Base-by-base conservation (phyloP, 371 early-diverging fungal species). In the Rhizomucor pusillus region DNA sequence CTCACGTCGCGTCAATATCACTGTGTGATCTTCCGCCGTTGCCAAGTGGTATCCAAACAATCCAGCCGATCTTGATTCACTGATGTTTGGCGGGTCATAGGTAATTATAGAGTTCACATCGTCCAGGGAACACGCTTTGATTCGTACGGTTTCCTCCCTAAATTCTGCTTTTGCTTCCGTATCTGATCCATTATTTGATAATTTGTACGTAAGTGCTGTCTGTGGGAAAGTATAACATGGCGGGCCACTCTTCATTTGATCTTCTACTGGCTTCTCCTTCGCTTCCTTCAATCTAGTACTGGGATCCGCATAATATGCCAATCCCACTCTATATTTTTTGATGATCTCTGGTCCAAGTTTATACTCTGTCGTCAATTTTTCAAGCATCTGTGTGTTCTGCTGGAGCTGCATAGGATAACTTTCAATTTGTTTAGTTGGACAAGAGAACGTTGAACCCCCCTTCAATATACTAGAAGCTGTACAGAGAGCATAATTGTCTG, bases 11-110 rank as follows among this genome's bases (percentile, higher is more conserved):
- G 88, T 71, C 39, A 89, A 50, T 18, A 87, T 79, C 5, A 87
- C 62, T 3, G 73, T 57, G 13, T 72, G 63, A 5, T 68, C 52
- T 37, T 72, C 65, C 0, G 60, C 45, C 2, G 65, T 50, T 12
- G 80, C 79, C 7, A 81, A 59, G 52, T 87, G 84, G 55, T 85
- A 84, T 0, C 89, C 89, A 65, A 88, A 88, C 19, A 88, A 63
- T 0, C 89, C 89, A 3, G 77, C 46, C 3, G 50, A 39, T 3
- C 22, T 19, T 13, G 56, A 48, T 23, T 57, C 47, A 16, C 57
- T 54, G 7, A 58, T 51, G 3, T 52, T 36, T 0, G 67, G 72
- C 1, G 72, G 73, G 23, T 73, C 78, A n/a, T 52, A 54, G 10
- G 51, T 25, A 2, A 67, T 43, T 0, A 56, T 13, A 14, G 57